phyloP scores from a whole-genome alignment of 202 grass and related monocot species.

The Schoenoplectus triqueter region DNA sequence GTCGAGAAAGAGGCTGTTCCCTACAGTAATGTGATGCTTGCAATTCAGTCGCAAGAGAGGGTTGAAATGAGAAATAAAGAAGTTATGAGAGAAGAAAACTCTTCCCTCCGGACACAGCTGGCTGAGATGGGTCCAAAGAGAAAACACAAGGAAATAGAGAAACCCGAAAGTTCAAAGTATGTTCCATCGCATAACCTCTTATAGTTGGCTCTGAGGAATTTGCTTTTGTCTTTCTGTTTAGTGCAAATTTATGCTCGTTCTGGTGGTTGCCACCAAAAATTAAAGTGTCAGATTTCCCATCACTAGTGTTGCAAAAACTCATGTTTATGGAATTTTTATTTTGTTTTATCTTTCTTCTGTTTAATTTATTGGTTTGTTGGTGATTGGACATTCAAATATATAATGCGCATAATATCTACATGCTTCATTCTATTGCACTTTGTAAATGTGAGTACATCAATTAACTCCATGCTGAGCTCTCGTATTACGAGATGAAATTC shows the following conservation, averaged over 20 bases:
- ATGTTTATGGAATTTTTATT: conserved; percentile 2
- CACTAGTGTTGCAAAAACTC: background rate
- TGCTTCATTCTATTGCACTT: background rate
- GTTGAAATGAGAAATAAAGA: conserved; percentile 41
- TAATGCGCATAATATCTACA: background rate
- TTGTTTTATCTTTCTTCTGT: conserved; percentile 9
- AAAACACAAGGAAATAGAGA: conserved; percentile 56
- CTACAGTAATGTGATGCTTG: conserved; percentile 45
- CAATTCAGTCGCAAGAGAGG: conserved; percentile 45
- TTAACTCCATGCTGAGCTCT: too few species aligned
- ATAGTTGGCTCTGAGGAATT: background rate
- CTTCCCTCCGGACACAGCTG: conserved; percentile 28
- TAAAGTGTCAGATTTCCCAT: background rate
- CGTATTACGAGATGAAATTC: too few species aligned
- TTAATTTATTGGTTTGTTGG: conserved; percentile 1
- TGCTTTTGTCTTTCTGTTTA: conserved; percentile 7
- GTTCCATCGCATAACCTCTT: conserved; percentile 22
- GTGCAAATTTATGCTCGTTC: background rate
- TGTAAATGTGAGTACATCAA: background rate
- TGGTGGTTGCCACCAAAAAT: background rate
- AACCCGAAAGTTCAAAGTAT: conserved; percentile 67
- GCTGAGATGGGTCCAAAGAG: conserved; percentile 51
- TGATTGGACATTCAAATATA: background rate
- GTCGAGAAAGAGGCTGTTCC: conserved; percentile 46
- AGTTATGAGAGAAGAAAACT: conserved; percentile 47